phyloP scores from a whole-genome alignment of 2,329 filamentous ascomycete species.

The Fusarium sp. region DNA sequence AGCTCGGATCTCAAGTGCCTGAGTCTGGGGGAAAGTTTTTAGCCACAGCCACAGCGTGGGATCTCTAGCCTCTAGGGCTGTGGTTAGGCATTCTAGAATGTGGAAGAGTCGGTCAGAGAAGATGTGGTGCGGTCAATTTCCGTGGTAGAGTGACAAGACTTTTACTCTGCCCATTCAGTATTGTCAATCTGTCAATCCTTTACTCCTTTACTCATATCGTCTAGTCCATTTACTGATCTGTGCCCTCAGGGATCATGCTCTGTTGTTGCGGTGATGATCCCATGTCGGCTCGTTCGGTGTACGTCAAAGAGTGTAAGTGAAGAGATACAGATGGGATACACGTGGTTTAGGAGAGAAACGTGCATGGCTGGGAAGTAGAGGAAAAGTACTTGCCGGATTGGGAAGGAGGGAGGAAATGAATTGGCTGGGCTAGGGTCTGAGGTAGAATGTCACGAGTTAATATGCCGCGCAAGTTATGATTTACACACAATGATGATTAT shows the following conservation, averaged over 20 bases:
- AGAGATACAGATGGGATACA: slow-evolving; percentile 21
- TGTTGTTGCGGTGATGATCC: slow-evolving; percentile 35
- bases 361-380: slow-evolving; percentile 5
- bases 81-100: background rate
- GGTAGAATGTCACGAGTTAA: slow-evolving; percentile 16
- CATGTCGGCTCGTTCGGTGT: slow-evolving; percentile 4
- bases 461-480: slow-evolving; percentile 28
- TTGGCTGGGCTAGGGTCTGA: slow-evolving; percentile 7
- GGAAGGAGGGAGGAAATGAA: slow-evolving; percentile 35
- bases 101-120: background rate
- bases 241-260: slow-evolving; percentile 3
- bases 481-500: slow-evolving; percentile 1
- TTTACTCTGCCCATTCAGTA: background rate
- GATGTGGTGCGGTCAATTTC: background rate
- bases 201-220: background rate
- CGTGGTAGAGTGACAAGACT: too few species aligned
- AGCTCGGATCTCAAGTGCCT: slow-evolving; percentile 23
- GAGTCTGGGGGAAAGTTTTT: slow-evolving; percentile 26
- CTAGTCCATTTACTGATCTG: background rate
- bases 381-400: slow-evolving; percentile 30
- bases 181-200: background rate
- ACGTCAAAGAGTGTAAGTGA: slow-evolving; percentile 18
- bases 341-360: background rate
- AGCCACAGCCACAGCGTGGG: slow-evolving; percentile 22
- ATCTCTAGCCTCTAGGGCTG: background rate